These are phyloP conservation scores for Candida lessepsii DNA, from an alignment of 805 yeast genomes.

Conservation along the genomic window DNA sequence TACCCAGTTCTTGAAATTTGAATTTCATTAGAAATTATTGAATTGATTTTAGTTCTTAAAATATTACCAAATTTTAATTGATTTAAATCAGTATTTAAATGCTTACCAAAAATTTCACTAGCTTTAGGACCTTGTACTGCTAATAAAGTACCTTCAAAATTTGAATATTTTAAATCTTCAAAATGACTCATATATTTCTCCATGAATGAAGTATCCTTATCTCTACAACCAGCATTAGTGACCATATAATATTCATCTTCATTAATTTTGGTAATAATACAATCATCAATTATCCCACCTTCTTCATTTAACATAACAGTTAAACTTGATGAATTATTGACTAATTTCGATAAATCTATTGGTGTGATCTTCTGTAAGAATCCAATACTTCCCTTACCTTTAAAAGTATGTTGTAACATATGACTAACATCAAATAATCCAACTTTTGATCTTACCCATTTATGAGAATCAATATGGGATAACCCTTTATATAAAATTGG, in stretches of 20 bases:
- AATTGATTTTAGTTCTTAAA: slow-evolving; percentile 45
- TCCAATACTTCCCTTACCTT: slow-evolving; percentile 64
- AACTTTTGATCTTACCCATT: slow-evolving; percentile 85
- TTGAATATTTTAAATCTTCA: slow-evolving; percentile 36
- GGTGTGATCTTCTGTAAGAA: slow-evolving; percentile 87
- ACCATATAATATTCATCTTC: slow-evolving; percentile 79
- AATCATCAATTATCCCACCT: slow-evolving; percentile 90
- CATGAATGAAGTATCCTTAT: slow-evolving; percentile 70
- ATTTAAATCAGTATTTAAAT: slow-evolving; percentile 57
- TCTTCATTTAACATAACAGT: slow-evolving; percentile 70
- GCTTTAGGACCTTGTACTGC: slow-evolving; percentile 96
- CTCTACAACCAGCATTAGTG: slow-evolving; percentile 94
- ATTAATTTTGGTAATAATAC: slow-evolving; percentile 84
- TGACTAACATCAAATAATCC: slow-evolving; percentile 97
- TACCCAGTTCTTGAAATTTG: slow-evolving; percentile 95
- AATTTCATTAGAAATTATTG: slow-evolving; percentile 45
- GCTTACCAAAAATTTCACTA: slow-evolving; percentile 59
- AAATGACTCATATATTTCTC: slow-evolving; percentile 46
- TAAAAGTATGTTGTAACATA: slow-evolving; percentile 86
- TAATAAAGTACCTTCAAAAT: slow-evolving; percentile 70
- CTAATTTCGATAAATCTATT: slow-evolving; percentile 63
- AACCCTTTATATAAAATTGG: slow-evolving; percentile 87
- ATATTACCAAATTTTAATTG: slow-evolving; percentile 65
- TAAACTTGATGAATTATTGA: slow-evolving; percentile 63
- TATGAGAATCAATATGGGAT: slow-evolving; percentile 87